phyloP scores from a whole-genome alignment of 2,329 filamentous ascomycete genomes.

The Cercospora citrullina region DNA sequence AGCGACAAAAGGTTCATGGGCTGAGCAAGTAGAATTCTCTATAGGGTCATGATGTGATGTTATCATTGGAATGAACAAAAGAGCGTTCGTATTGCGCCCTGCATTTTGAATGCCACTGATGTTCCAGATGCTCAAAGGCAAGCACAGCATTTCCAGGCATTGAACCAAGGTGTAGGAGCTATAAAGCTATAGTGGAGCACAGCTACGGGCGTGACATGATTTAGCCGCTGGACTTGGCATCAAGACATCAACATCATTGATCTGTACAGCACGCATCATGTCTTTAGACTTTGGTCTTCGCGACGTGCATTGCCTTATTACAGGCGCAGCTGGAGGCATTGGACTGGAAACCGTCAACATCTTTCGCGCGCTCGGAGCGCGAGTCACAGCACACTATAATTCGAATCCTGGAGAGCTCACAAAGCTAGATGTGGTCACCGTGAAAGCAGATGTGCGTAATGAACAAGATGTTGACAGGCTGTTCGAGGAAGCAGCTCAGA shows the following conservation, averaged over 20 bases:
- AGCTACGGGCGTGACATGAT: not conserved
- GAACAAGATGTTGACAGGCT: conserved; percentile 36
- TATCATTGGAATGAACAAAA: not conserved
- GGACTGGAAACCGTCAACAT: conserved; percentile 42
- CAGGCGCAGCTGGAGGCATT: conserved; percentile 34
- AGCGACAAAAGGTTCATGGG: conserved; percentile 42
- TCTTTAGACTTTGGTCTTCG: conserved; percentile 36
- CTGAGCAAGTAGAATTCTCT: conserved; percentile 46
- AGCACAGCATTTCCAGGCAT: not conserved
- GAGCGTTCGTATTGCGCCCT: not conserved
- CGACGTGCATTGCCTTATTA: conserved; percentile 40
- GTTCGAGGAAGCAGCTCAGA: conserved; percentile 35
- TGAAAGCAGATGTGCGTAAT: conserved; percentile 40
- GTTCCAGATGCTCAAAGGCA: too few relatives aligned
- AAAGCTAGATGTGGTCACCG: conserved; percentile 27
- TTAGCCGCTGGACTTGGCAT: not conserved
- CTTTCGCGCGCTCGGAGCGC: conserved; percentile 39
- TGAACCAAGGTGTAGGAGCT: not conserved
- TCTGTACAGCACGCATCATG: conserved; percentile 23
- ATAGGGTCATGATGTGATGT: not conserved
- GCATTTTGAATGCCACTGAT: not conserved
- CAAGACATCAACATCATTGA: not conserved
- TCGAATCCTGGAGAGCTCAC: conserved; percentile 39
- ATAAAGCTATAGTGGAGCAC: conserved; percentile 1
- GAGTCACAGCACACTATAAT: conserved; percentile 45